Evolutionary conservation across 371 early-diverging fungal species (phyloP), one percentile per base, ranked within the genome.

Genomic region (Haplosporangium sp.): DNA sequence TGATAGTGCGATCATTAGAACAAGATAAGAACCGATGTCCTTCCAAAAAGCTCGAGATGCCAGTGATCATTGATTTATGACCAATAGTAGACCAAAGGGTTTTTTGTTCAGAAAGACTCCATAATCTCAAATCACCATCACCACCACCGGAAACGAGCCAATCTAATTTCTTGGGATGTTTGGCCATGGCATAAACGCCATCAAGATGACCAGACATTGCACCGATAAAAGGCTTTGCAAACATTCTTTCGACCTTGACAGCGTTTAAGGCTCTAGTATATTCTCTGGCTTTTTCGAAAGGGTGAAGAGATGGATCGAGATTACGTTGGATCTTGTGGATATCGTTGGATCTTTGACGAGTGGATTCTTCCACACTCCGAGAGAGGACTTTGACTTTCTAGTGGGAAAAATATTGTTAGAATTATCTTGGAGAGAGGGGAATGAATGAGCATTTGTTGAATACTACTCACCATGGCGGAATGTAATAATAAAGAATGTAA

Each of bases 151-250:
- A 95, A 60, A 94, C 88, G 62, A 97, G 82, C 50, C 88, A 88
- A 38, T 93, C 94, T 39, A 99, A 83, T 38, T 91, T 87, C 60
- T 90, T 91, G 7, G 96, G 94, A 77, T 98, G 94, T 83, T 97
- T 99, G 0, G 94, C 92, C 89, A 99, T 88, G 69, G 92, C 85
- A 79, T 98, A 98, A 11, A 99, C 97, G 66, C 99, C 99, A 71
- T 99, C 99, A 58, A 94, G 89, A 72, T 99, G 99, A 0, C 97
- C 97, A 50, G 86, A 84, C 19, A 99, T 83, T 2, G 96, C 91
- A 3, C 89, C 95, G 15, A 99, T 84, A 83, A 99, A 99, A 11
- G 99, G 99, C 83, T 99, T 99, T 65, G 99, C 96, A 84, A 99
- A 96, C 90, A 99, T 85, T 39, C 98, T 89, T 67, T 99, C 99